Conservation (phyloP, 257 asterid species). For the Anisodus acutangulus region DNA sequence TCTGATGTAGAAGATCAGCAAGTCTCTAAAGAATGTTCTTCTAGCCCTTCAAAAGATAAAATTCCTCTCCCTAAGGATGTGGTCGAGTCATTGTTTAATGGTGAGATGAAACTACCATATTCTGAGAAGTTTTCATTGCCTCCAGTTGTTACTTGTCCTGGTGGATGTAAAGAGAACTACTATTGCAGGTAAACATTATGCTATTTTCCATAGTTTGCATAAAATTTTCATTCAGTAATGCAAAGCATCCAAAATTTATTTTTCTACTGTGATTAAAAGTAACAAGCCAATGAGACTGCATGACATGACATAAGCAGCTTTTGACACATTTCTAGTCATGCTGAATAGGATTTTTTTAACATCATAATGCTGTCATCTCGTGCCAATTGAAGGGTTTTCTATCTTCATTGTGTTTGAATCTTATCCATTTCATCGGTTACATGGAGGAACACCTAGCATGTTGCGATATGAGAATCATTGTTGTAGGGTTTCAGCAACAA, state of each 20-base stretch:
- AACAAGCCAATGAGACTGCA: background rate
- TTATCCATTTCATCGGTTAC: background rate
- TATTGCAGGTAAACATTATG: conserved; percentile 75
- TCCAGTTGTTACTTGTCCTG: conserved; percentile 66
- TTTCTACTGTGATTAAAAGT: background rate
- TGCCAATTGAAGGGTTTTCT: conserved; percentile 11
- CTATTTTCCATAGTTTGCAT: background rate
- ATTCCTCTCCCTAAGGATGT: conserved; percentile 50
- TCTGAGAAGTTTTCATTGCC: conserved; percentile 77
- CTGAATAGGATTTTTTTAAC: background rate
- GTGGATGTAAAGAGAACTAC: conserved; percentile 78
- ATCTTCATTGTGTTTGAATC: background rate
- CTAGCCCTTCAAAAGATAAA: conserved; percentile 48
- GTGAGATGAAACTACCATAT: conserved; percentile 60
- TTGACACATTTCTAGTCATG: conserved; percentile 20
- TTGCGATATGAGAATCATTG: background rate
- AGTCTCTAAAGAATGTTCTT: conserved; percentile 42
- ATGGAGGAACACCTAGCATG: background rate
- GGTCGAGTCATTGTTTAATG: conserved; percentile 64
- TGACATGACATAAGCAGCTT: background rate
- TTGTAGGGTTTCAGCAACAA: background rate
- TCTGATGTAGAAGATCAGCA: conserved; percentile 34
- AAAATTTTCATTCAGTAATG: background rate
- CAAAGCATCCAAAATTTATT: background rate
- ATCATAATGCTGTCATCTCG: background rate